phyloP scores from a whole-genome alignment of 352 stramenopile genomes.

The Phytophthora pini region DNA sequence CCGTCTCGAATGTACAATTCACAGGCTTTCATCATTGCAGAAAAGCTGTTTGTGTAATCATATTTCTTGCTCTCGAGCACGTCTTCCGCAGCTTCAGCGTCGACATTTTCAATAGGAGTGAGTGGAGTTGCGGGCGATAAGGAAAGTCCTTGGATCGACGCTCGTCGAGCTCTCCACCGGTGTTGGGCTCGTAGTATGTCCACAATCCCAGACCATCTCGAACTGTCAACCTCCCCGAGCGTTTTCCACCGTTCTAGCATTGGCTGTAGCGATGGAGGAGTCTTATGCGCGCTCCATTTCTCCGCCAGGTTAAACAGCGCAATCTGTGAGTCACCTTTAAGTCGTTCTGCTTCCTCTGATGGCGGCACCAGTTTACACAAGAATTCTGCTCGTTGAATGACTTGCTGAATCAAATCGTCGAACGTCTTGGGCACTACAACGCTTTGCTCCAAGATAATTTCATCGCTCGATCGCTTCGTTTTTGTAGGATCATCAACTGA shows the following conservation, averaged over 20 bases:
- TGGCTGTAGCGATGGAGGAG: slow-evolving; percentile 79
- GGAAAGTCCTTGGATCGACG: slow-evolving; percentile 45
- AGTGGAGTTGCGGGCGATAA: background rate
- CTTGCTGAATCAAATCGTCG: slow-evolving; percentile 67
- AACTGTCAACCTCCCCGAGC: slow-evolving; percentile 74
- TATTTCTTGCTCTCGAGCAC: slow-evolving; percentile 40
- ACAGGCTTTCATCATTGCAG: slow-evolving; percentile 85
- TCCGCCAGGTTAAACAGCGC: slow-evolving; percentile 85
- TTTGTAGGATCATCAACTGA: background rate
- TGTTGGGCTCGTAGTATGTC: slow-evolving; percentile 84
- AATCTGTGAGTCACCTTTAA: slow-evolving; percentile 72
- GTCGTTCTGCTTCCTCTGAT: slow-evolving; percentile 69
- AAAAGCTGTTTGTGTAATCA: slow-evolving; percentile 72
- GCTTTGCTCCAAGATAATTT: slow-evolving; percentile 62
- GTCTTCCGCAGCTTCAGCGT: slow-evolving; percentile 23
- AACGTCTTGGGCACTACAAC: slow-evolving; percentile 73
- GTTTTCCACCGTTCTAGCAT: slow-evolving; percentile 90
- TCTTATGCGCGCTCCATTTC: slow-evolving; percentile 88
- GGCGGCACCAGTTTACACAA: slow-evolving; percentile 77
- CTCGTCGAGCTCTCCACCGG: slow-evolving; percentile 56
- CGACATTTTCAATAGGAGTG: slow-evolving; percentile 14
- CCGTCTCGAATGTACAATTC: slow-evolving; percentile 89
- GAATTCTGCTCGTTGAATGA: slow-evolving; percentile 76
- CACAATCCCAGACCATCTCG: slow-evolving; percentile 88
- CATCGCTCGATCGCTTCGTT: slow-evolving; percentile 20